phyloP scores from a whole-genome alignment of 345 rosid genomes.

The Camelina sativa region DNA sequence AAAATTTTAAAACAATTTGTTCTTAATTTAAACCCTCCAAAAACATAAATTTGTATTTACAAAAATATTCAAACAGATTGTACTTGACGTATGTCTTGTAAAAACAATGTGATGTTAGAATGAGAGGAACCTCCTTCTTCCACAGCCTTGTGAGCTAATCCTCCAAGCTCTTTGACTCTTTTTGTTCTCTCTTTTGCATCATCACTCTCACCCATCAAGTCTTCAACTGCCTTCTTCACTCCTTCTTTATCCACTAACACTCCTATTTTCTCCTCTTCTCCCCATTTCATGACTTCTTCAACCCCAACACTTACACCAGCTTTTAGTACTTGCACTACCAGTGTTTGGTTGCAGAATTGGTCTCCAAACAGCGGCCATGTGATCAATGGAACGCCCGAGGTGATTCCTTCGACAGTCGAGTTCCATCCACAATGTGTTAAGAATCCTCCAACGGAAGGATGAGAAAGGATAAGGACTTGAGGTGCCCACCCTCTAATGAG shows the following conservation, averaged over 20 bases:
- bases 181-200: slow-evolving; percentile 44
- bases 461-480: slow-evolving; percentile 44
- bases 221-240: slow-evolving; percentile 33
- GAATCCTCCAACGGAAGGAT: slow-evolving; percentile 41
- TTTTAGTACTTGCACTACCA: slow-evolving; percentile 48
- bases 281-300: slow-evolving; percentile 35
- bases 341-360: slow-evolving; percentile 42
- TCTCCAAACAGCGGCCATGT: slow-evolving; percentile 46
- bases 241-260: slow-evolving; percentile 39
- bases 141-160: slow-evolving; percentile 44
- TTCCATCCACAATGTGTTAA: slow-evolving; percentile 49
- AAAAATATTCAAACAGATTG: not conserved
- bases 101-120: slow-evolving; percentile 27
- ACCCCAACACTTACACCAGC: slow-evolving; percentile 49
- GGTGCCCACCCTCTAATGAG: slow-evolving; percentile 44
- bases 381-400: slow-evolving; percentile 27
- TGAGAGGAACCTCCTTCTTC: slow-evolving; percentile 51
- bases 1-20: too few species aligned
- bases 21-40: too few species aligned
- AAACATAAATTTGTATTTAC: too few species aligned
- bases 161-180: slow-evolving; percentile 44
- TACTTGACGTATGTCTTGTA: slow-evolving; percentile 31
- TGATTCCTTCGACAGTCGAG: slow-evolving; percentile 38
- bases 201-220: slow-evolving; percentile 41
- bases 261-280: slow-evolving; percentile 47